These are phyloP conservation scores for Rhododendron vialii DNA, from an alignment of 148 eudicot species.

Conservation along the genomic window DNA sequence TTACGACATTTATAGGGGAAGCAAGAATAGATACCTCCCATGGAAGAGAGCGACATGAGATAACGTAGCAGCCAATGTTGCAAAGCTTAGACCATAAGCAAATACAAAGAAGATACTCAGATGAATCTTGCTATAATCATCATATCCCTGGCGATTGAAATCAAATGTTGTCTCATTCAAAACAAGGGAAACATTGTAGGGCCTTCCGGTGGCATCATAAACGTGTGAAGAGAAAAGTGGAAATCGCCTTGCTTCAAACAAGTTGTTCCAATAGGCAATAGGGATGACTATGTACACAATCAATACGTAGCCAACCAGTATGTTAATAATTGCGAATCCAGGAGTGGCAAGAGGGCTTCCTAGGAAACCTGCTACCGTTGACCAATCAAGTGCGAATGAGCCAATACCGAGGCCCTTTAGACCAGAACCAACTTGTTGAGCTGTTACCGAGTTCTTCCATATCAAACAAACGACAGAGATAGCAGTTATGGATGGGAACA, in stretches of 20 bases:
- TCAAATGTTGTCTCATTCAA: slow-evolving; percentile 27
- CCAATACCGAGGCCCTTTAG: slow-evolving; percentile 42
- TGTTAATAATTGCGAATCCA: slow-evolving; percentile 37
- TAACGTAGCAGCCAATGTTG: slow-evolving; percentile 38
- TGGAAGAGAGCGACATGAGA: slow-evolving; percentile 48
- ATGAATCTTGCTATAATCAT: slow-evolving; percentile 32
- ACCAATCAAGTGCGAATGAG: slow-evolving; percentile 47
- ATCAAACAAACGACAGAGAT: slow-evolving; percentile 44
- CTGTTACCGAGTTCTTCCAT: slow-evolving; percentile 40
- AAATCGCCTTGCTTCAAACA: slow-evolving; percentile 29
- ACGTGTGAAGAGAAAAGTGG: slow-evolving; percentile 39
- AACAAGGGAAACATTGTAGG: slow-evolving; percentile 28
- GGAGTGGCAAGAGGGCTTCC: slow-evolving; percentile 54
- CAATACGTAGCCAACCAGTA: slow-evolving; percentile 29
- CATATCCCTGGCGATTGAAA: slow-evolving; percentile 29
- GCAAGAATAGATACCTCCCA: slow-evolving; percentile 29
- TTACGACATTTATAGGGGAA: background rate
- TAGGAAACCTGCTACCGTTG: slow-evolving; percentile 35
- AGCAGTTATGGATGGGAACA: slow-evolving; percentile 42
- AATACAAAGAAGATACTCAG: slow-evolving; percentile 35
- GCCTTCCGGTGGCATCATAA: slow-evolving; percentile 22
- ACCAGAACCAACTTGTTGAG: slow-evolving; percentile 46
- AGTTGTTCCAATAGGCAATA: slow-evolving; percentile 33
- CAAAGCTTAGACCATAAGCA: slow-evolving; percentile 40
- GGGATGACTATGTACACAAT: slow-evolving; percentile 32